These are phyloP conservation scores for Exophiala calicioides DNA, from an alignment of 2,329 filamentous ascomycete species.

Conservation along the genomic window DNA sequence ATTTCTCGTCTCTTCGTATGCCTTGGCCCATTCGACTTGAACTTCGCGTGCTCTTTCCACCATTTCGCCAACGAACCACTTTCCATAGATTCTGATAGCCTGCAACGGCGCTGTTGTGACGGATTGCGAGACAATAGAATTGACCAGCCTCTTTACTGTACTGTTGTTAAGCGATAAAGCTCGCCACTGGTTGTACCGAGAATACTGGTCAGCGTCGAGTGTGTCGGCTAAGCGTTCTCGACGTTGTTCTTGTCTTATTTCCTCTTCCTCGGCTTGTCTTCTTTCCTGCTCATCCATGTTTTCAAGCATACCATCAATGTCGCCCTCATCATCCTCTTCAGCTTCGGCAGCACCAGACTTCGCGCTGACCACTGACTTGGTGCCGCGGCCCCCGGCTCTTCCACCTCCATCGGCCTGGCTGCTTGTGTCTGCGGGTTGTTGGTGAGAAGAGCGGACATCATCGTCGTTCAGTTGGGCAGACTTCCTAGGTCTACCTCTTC, in stretches of 20 bases:
- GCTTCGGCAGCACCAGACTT: constrained; percentile 27
- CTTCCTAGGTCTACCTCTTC: constrained; percentile 31
- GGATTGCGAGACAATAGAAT: constrained; percentile 67
- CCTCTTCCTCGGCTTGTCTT: constrained; percentile 27
- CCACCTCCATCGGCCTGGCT: constrained; percentile 17
- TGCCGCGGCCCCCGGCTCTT: constrained; percentile 16
- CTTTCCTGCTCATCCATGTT: constrained; percentile 29
- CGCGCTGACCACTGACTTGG: constrained; percentile 28
- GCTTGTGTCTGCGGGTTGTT: constrained; percentile 11
- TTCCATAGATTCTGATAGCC: constrained; percentile 65
- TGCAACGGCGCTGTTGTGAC: constrained; percentile 65
- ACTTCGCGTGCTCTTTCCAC: constrained; percentile 66
- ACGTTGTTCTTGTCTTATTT: constrained; percentile 25
- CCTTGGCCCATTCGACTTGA: constrained; percentile 55
- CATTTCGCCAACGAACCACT: constrained; percentile 66
- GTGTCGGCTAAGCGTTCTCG: constrained; percentile 24
- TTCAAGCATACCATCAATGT: constrained; percentile 29
- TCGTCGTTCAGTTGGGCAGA: constrained; percentile 28
- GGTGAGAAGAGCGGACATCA: constrained; percentile 18
- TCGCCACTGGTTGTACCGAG: constrained; percentile 27
- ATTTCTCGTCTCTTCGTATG: constrained; percentile 54
- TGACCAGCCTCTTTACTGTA: constrained; percentile 59
- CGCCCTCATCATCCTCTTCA: constrained; percentile 32
- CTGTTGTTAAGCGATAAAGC: constrained; percentile 46
- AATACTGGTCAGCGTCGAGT: constrained; percentile 24